Evolutionary conservation across 805 yeast species (phyloP), one percentile per base, ranked within the genome.

Genomic region (Nakazawaea laoshanensis): DNA sequence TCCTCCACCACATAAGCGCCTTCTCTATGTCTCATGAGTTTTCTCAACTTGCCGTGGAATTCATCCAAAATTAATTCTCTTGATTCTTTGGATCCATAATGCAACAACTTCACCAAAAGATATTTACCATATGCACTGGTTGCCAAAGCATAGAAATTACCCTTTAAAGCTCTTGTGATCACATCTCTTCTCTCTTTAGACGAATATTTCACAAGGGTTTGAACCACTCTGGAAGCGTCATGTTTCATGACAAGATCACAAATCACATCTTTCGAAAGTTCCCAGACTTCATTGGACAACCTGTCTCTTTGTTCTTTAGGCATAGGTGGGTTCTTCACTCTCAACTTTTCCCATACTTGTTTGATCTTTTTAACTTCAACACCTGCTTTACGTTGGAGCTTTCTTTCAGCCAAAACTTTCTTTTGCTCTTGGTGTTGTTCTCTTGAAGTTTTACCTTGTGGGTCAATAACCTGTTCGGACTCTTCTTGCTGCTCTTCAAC

Each of bases 1-100:
- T 89, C 98, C 59, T 89, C 97, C 43, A 88, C 87, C 24, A 89
- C 97, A 49, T 89, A 87, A 10, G 97, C 97, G 59, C 96, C 98
- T 67, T 89, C 97, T 62, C 83, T 80, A 61, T 89, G 96, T 65
- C 94, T 77, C 92, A 89, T 86, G 38, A 89, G 65, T 59, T 86
- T 89, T 55, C 96, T 71, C 49, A 85, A 72, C 47, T 79, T 78
- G 31, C 98, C 98, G 50, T 87, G 95, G 44, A 89, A 67, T 60
- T 87, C 96, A 49, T 79, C 70, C 36, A 88, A 67, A 36, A 89
- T 80, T 23, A 74, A 45, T 34, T 75, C 80, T 48, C 95, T 71
- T 1, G 88, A 75, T 19, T 78, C 77, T 50, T 78, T 85, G 5
- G 89, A 72, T 5, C 98, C 98, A 57, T 89, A 89, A 59, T 88